These are phyloP conservation scores for Thozetella sp. DNA, from an alignment of 495 filamentous ascomycete species.

Conservation along the genomic window DNA sequence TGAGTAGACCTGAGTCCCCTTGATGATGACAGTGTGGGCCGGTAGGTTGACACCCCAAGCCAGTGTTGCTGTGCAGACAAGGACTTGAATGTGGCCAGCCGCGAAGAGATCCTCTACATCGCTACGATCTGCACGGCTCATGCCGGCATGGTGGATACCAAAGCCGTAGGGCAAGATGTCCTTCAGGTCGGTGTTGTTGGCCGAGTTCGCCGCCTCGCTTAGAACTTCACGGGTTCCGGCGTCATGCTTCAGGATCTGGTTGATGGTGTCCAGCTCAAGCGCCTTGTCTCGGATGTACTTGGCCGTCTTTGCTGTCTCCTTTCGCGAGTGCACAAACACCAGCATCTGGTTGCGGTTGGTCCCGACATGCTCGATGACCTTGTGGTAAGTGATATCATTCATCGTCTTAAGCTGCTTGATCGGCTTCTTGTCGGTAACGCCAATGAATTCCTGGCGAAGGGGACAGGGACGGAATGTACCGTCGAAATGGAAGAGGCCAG, in stretches of 20 bases:
- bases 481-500: constrained; percentile 95
- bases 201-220: constrained; percentile 78
- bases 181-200: constrained; percentile 86
- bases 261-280: constrained; percentile 92
- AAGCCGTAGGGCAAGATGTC: constrained; percentile 96
- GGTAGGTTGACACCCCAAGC: constrained; percentile 97
- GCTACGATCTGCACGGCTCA: constrained; percentile 89
- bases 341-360: constrained; percentile 93
- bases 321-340: constrained; percentile 96
- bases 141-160: constrained; percentile 96
- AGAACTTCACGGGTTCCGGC: constrained; percentile 89
- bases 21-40: constrained; percentile 95
- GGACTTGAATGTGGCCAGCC: constrained; percentile 87
- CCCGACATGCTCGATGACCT: constrained; percentile 96
- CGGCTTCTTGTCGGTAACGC: constrained; percentile 95
- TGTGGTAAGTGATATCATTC: constrained; percentile 98
- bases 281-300: constrained; percentile 96
- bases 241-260: constrained; percentile 91
- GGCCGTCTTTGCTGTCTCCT: constrained; percentile 97
- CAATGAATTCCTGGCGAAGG: constrained; percentile 94
- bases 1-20: constrained; percentile 96
- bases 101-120: constrained; percentile 95
- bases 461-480: constrained; percentile 92
- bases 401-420: constrained; percentile 99
- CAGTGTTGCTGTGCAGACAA: constrained; percentile 95